phyloP scores from a whole-genome alignment of 2,329 filamentous ascomycete genomes.

The Chaetomiaceae sp. region DNA sequence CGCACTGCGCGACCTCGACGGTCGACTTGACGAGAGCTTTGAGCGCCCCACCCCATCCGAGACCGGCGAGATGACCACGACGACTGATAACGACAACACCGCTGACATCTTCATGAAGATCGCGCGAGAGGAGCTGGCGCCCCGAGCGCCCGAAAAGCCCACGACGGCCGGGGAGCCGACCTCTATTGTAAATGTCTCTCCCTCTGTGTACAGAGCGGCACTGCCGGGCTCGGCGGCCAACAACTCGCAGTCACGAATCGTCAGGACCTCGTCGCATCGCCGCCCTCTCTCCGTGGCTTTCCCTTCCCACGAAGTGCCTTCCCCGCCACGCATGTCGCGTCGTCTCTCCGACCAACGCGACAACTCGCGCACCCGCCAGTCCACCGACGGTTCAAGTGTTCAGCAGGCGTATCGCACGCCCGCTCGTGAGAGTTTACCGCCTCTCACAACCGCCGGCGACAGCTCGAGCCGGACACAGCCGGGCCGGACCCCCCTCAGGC shows the following conservation, averaged over 20 bases:
- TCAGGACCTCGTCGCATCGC: constrained; percentile 39
- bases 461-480: constrained; percentile 31
- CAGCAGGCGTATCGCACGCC: constrained; percentile 39
- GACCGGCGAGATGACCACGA: constrained; percentile 29
- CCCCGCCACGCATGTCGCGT: constrained; percentile 45
- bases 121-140: constrained; percentile 46
- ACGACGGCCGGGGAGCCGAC: constrained; percentile 32
- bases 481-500: constrained; percentile 28
- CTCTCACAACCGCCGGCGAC: constrained; percentile 31
- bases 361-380: constrained; percentile 34
- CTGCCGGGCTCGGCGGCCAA: constrained; percentile 21
- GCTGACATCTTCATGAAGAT: constrained; percentile 56
- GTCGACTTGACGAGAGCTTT: constrained; percentile 33
- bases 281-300: constrained; percentile 49
- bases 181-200: constrained; percentile 41
- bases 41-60: constrained; percentile 37
- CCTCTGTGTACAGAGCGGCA: too few relatives aligned
- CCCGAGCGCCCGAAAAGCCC: constrained; percentile 33
- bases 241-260: constrained; percentile 40
- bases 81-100: constrained; percentile 44
- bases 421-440: constrained; percentile 37
- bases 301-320: constrained; percentile 41
- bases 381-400: constrained; percentile 37
- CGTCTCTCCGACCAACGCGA: constrained; percentile 55
- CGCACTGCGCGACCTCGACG: constrained; percentile 47